Evolutionary conservation across 495 filamentous ascomycete species (phyloP), one percentile per base, ranked within the genome.

Genomic region (Geoglossum glabrum): DNA sequence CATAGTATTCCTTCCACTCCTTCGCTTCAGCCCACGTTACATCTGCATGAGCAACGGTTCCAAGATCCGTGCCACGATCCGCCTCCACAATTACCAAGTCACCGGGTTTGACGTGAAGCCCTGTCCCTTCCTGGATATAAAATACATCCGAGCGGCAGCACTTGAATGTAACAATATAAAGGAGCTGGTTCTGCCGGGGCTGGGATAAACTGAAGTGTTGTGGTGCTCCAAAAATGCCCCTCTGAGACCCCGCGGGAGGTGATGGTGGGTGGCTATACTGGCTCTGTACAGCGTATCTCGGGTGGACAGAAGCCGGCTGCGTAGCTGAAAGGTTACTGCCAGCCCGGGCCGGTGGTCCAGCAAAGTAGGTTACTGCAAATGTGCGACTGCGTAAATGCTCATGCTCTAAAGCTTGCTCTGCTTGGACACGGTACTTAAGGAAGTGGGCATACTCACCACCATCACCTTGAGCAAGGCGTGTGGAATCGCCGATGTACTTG

Each of bases 71-170:
- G 21, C 92, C 92, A 56, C 92, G 86, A 66, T 98, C 92, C 15
- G 92, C 92, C 70, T 98, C 92, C 31, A 96, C 90, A 61, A 97
- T 95, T 54, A 98, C 93, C 56, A 97, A 71, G 66, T 98, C 92
- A 33, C 93, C 93, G 30, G 78, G 78, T 59, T 88, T 90, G 55
- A 95, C 84, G 54, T 86, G 84, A 28, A 98, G 75, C 1, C 93
- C 93, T 13, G 89, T 96, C 47, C 88, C 88, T 67, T 95, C 89
- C 67, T 92, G 89, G 56, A 95, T 84, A 67, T 94, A 95, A 67
- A 96, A 98, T 21, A 97, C 87, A 64, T 96, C 93, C 47, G 88
- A 87, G 57, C 92, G 81, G 25, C 83, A 82, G 65, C 88, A 94
- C 65, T 98, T 98, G 75, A 98, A 98, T 2, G 89, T 82, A 26